Percentiles rank a stretch among this genome's conserved stretches.
Conservation (phyloP, 495 filamentous ascomycete genomes). For the Lindgomyces ingoldianus region DNA sequence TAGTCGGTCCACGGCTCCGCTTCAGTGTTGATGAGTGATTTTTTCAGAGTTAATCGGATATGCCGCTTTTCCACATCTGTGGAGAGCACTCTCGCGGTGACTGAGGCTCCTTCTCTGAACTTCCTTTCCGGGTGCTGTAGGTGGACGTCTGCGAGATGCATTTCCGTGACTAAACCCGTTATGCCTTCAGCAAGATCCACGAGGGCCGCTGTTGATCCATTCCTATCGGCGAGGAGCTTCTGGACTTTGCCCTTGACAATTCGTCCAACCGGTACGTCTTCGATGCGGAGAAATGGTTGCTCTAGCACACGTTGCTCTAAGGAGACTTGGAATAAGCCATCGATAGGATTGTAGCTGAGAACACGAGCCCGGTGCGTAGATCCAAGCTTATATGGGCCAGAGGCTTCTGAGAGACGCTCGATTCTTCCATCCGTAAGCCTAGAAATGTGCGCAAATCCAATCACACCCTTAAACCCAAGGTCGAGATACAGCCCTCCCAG, state of each 20-base stretch:
- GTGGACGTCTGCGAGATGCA: slow-evolving; percentile 82
- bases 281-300: slow-evolving; percentile 82
- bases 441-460: slow-evolving; percentile 92
- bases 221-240: slow-evolving; percentile 72
- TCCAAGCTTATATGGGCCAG: slow-evolving; percentile 73
- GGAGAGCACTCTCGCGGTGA: slow-evolving; percentile 82
- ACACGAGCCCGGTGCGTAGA: slow-evolving; percentile 78
- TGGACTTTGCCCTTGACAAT: slow-evolving; percentile 82
- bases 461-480: slow-evolving; percentile 68
- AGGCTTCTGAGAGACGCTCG: slow-evolving; percentile 71
- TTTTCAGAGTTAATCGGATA: slow-evolving; percentile 88
- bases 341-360: slow-evolving; percentile 80
- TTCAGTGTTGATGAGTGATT: slow-evolving; percentile 87
- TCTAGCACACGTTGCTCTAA: slow-evolving; percentile 78
- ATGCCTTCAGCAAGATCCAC: slow-evolving; percentile 84
- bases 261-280: slow-evolving; percentile 81
- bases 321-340: slow-evolving; percentile 83
- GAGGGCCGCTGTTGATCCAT: slow-evolving; percentile 74
- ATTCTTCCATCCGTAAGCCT: slow-evolving; percentile 82
- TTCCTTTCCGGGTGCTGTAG: slow-evolving; percentile 94
- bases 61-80: slow-evolving; percentile 73
- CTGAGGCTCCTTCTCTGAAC: slow-evolving; percentile 81
- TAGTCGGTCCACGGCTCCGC: slow-evolving; percentile 73
- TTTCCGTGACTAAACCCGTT: slow-evolving; percentile 79
- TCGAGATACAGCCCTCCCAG: slow-evolving; percentile 79